Base-by-base conservation (phyloP, 768 basidiomycete genomes). In the Tylopilus cervinicoccineus region DNA sequence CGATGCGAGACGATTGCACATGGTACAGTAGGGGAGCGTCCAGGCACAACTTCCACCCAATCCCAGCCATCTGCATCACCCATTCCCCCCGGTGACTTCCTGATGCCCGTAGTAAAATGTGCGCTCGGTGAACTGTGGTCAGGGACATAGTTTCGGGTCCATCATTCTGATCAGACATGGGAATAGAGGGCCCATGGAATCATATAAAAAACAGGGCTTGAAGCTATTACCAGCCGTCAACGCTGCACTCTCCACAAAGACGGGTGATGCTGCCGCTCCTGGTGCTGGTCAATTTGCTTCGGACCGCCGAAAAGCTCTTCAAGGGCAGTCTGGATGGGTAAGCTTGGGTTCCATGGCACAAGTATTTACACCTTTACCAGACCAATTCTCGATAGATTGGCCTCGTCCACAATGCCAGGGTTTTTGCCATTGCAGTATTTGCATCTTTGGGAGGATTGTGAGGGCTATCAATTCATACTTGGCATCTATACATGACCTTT, bases 221-320 rank as follows among this genome's bases (percentile, higher is more conserved):
- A n/a, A n/a, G 4, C 8, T 22, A 14, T 11, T 39, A n/a, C 14
- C 14, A 11, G 16, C 12, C 4, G 11, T 23, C 6, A 1, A 19
- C 13, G 16, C 23, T 22, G 27, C 20, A 19, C 32, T 33, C 32
- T 17, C 32, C 32, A 8, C 32, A 33, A 63, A 41, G 44, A 80
- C n/a, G n/a, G n/a, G n/a, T 80, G 77, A 73, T 66, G 72, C 75
- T 49, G 60, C 64, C 57, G 59, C 63, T 54, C 54, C 54, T 34
- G 63, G 58, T 23, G 44, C 42, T 29, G 32, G 34, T 40, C 57
- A 63, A 45, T 61, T 85, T 33, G n/a, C 32, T 33, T 4, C 32
- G 7, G n/a, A n/a, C 32, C 32, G 32, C 16, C 32, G 32, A 16
- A 33, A 17, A n/a, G 16, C 32, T 33, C 32, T 33, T n/a, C 32